Conservation (phyloP, 2,329 filamentous ascomycete species). For the Esteya vermicola region DNA sequence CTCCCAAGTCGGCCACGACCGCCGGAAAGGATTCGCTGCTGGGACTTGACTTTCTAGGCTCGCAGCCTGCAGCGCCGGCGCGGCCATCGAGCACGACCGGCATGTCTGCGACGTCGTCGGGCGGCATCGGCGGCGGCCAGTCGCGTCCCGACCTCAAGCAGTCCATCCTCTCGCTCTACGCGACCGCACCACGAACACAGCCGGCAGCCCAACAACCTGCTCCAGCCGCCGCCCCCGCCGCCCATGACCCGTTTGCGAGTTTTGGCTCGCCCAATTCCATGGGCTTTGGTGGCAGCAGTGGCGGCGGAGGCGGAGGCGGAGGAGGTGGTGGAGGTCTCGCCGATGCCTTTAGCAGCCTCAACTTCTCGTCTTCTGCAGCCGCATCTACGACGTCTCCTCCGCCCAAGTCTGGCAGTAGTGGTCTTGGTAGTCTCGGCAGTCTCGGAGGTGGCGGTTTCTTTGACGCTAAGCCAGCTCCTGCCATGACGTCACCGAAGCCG, state of each 20-base stretch:
- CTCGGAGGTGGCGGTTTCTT: constrained; percentile 73
- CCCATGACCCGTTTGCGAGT: constrained; percentile 46
- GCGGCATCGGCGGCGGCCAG: constrained; percentile 40
- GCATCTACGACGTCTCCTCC: constrained; percentile 15
- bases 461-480: constrained; percentile 49
- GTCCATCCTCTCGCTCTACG: constrained; percentile 91
- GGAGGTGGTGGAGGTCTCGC: constrained; percentile 7
- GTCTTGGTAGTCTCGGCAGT: constrained; percentile 34
- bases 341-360: constrained; percentile 23
- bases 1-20: constrained; percentile 38
- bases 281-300: constrained; percentile 19
- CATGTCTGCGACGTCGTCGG: no score
- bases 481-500: constrained; percentile 1
- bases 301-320: constrained; percentile 8
- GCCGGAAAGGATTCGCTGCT: constrained; percentile 78
- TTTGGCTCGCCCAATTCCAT: constrained; percentile 38
- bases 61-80: constrained; percentile 52
- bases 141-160: constrained; percentile 91
- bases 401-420: constrained; percentile 11
- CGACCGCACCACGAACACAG: constrained; percentile 67
- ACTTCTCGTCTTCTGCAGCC: constrained; percentile 26
- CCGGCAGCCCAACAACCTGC: constrained; percentile 36
- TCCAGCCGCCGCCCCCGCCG: constrained; percentile 40
- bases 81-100: constrained; percentile 72
- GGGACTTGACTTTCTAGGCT: constrained; percentile 84